Conservation (phyloP, 169 alveolate species). For the Cytauxzoon felis region DNA sequence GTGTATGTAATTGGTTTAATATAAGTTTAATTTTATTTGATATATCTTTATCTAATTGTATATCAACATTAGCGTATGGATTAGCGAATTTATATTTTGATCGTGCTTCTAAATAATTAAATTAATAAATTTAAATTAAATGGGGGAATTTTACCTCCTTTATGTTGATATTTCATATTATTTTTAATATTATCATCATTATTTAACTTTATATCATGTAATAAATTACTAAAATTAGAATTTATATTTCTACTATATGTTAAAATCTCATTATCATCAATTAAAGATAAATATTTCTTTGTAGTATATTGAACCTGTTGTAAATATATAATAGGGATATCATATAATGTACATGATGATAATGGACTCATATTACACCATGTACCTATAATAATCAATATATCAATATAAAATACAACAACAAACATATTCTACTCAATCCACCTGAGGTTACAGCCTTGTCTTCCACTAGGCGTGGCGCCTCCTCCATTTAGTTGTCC, state of each 20-base stretch:
- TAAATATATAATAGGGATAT: slow-evolving; percentile 24
- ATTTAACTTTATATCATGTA: no score
- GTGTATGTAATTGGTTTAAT: neutral
- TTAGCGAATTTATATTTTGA: slow-evolving; percentile 25
- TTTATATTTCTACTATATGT: neutral
- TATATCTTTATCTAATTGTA: slow-evolving; percentile 32
- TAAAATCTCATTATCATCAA: slow-evolving; percentile 16
- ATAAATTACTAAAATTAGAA: neutral
- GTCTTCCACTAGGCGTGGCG: no score
- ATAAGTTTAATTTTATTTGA: neutral
- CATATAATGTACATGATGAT: slow-evolving; percentile 14
- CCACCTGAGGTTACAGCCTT: no score
- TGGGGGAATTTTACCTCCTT: no score
- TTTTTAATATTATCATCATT: no score
- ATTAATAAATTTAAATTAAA: no score
- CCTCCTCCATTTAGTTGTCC: no score
- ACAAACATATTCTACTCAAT: no score
- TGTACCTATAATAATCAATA: neutral
- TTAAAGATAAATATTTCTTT: slow-evolving; percentile 12
- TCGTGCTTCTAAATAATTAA: slow-evolving; percentile 4
- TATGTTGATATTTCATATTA: no score
- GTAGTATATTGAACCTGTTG: slow-evolving; percentile 52
- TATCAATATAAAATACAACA: no score
- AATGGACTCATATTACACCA: slow-evolving; percentile 30
- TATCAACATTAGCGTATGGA: slow-evolving; percentile 47